Conservation (phyloP, 2,329 filamentous ascomycete species). For the Neofusicoccum umdonicola region DNA sequence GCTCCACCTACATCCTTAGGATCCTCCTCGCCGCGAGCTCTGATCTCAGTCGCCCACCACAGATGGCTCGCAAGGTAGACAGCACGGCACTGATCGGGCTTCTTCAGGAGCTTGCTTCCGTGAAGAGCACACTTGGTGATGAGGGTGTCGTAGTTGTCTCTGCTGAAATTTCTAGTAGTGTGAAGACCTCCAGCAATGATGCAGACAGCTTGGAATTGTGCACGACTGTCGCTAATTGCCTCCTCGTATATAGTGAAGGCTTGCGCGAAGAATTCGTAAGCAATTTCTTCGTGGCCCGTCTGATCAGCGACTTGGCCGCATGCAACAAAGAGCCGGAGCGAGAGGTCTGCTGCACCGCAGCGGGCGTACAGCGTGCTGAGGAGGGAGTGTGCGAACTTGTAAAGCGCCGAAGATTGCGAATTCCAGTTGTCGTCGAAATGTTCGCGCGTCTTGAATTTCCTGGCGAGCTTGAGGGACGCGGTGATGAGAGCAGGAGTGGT, state of each 20-base stretch:
- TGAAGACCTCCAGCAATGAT: conserved; percentile 88
- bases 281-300: conserved; percentile 88
- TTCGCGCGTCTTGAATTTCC: conserved; percentile 84
- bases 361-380: conserved; percentile 85
- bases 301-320: conserved; percentile 92
- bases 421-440: conserved; percentile 78
- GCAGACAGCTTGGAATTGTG: conserved; percentile 96
- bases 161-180: conserved; percentile 83
- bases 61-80: conserved; percentile 95
- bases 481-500: conserved; percentile 93
- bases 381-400: conserved; percentile 91
- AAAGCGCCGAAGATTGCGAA: conserved; percentile 73
- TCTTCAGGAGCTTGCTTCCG: conserved; percentile 93
- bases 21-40: conserved; percentile 74
- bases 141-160: conserved; percentile 97
- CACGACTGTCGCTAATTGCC: conserved; percentile 89
- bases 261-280: conserved; percentile 97
- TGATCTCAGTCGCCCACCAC: conserved; percentile 93
- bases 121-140: conserved; percentile 98
- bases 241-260: conserved; percentile 98
- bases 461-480: conserved; percentile 82
- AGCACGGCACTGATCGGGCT: conserved; percentile 95
- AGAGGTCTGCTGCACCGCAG: conserved; percentile 81
- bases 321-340: conserved; percentile 83
- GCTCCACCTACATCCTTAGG: conserved; percentile 65